A percentile compares a stretch with the other conserved stretches of the same genome.
Evolutionary conservation across 2,329 filamentous ascomycete species (phyloP).

Genomic region (Sclerotinia sclerotiorum): DNA sequence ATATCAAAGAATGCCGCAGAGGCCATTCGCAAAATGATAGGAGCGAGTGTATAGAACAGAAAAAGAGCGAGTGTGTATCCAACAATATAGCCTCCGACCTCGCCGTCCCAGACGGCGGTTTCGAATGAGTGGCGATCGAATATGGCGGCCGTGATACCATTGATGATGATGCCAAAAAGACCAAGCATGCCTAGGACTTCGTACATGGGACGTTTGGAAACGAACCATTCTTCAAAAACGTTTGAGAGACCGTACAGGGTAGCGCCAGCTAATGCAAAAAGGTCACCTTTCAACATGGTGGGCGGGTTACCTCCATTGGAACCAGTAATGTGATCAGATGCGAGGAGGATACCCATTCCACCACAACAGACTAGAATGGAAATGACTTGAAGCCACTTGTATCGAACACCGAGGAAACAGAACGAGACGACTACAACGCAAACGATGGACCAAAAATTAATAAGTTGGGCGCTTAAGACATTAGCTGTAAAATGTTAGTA

Average conservation of each 20-base stretch:
- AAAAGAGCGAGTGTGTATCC: constrained; percentile 83
- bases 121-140: constrained; percentile 80
- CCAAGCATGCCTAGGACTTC: constrained; percentile 92
- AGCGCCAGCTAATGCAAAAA: constrained; percentile 86
- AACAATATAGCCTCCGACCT: constrained; percentile 77
- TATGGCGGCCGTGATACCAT: constrained; percentile 84
- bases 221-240: constrained; percentile 91
- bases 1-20: constrained; percentile 97
- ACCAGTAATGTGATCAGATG: constrained; percentile 80
- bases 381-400: constrained; percentile 78
- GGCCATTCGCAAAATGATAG: constrained; percentile 84
- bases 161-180: constrained; percentile 86
- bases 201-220: constrained; percentile 81
- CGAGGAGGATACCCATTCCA: constrained; percentile 83
- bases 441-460: constrained; percentile 99
- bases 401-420: constrained; percentile 79
- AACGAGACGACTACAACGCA: constrained; percentile 87
- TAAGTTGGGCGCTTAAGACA: constrained; percentile 86
- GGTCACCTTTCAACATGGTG: constrained; percentile 84
- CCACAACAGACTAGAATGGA: constrained; percentile 91
- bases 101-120: constrained; percentile 61
- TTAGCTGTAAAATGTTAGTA: constrained; percentile 57
- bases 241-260: constrained; percentile 91
- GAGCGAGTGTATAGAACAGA: constrained; percentile 85
- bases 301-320: constrained; percentile 64